A percentile compares a stretch with the other conserved stretches of the same genome.
Conservation (phyloP, 2,329 filamentous ascomycete genomes). For the Rhynchosporium agropyri region DNA sequence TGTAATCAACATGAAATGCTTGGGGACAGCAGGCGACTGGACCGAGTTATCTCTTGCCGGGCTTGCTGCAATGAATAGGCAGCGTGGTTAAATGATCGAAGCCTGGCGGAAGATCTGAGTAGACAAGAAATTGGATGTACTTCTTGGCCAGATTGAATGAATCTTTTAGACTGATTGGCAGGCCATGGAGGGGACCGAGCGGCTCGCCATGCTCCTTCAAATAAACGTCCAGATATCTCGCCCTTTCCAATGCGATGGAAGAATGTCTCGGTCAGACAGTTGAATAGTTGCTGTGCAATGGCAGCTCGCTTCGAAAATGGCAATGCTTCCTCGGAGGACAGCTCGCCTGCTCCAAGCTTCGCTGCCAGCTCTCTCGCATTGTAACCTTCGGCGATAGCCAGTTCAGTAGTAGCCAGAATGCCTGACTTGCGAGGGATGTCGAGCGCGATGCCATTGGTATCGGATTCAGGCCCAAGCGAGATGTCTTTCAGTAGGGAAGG, state of each 20-base stretch:
- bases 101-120: conserved; percentile 62
- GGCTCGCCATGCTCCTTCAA: conserved; percentile 45
- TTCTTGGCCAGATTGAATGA: conserved; percentile 76
- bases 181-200: conserved; percentile 61
- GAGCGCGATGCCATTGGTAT: conserved; percentile 1
- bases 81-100: conserved; percentile 7
- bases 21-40: conserved; percentile 4
- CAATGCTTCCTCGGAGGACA: conserved; percentile 48
- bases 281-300: conserved; percentile 53
- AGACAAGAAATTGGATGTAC: conserved; percentile 74
- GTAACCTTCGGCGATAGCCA: conserved; percentile 24
- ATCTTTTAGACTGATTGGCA: conserved; percentile 56
- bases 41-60: background rate
- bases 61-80: conserved; percentile 6
- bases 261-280: conserved; percentile 49
- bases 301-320: conserved; percentile 51
- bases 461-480: conserved; percentile 1
- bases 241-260: conserved; percentile 49
- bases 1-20: conserved; percentile 3
- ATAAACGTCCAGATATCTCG: conserved; percentile 49
- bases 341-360: conserved; percentile 24
- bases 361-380: conserved; percentile 21
- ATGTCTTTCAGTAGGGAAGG: conserved; percentile 2
- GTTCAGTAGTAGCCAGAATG: conserved; percentile 11
- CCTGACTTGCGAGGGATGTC: conserved; percentile 3